These are phyloP conservation scores for Boletus rex-veris DNA, from an alignment of 768 basidiomycete genomes.

Conservation along the genomic window DNA sequence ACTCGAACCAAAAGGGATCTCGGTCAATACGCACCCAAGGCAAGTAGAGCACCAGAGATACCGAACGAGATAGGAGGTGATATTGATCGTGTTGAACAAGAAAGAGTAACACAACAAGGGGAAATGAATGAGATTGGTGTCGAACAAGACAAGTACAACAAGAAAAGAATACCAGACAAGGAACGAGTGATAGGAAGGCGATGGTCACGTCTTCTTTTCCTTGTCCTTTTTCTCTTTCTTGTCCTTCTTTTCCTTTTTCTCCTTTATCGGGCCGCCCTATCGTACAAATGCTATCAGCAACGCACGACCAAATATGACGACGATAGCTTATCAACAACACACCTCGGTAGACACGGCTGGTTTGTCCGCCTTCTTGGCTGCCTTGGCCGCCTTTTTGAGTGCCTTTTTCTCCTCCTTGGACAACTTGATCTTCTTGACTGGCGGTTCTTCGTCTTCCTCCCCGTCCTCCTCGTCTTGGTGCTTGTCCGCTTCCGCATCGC, in stretches of 20 bases:
- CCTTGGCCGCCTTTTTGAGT: conserved; percentile 73
- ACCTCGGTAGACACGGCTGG: conserved; percentile 35
- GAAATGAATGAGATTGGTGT: no score
- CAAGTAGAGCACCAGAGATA: no score
- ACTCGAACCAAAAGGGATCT: no score
- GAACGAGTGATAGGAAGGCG: no score
- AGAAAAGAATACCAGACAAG: no score
- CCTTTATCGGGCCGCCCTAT: conserved; percentile 35
- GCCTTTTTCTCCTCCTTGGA: conserved; percentile 88
- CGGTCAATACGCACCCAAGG: no score
- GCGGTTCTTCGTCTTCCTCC: conserved; percentile 41
- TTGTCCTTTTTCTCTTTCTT: conserved; percentile 49
- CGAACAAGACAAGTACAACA: no score
- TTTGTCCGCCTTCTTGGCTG: conserved; percentile 51
- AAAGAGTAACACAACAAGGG: no score
- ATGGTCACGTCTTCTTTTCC: no score
- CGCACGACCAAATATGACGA: conserved; percentile 3
- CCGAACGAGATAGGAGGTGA: background rate
- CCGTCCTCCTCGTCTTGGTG: background rate
- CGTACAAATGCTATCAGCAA: background rate
- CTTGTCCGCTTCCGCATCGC: conserved; percentile 25
- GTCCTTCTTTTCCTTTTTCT: conserved; percentile 39
- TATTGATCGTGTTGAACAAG: conserved; percentile 19
- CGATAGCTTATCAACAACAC: conserved; percentile 11
- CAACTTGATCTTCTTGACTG: conserved; percentile 69